Evolutionary conservation across 495 filamentous ascomycete species (phyloP), one percentile per base, ranked within the genome.

Genomic region (Cairneyella variabilis): DNA sequence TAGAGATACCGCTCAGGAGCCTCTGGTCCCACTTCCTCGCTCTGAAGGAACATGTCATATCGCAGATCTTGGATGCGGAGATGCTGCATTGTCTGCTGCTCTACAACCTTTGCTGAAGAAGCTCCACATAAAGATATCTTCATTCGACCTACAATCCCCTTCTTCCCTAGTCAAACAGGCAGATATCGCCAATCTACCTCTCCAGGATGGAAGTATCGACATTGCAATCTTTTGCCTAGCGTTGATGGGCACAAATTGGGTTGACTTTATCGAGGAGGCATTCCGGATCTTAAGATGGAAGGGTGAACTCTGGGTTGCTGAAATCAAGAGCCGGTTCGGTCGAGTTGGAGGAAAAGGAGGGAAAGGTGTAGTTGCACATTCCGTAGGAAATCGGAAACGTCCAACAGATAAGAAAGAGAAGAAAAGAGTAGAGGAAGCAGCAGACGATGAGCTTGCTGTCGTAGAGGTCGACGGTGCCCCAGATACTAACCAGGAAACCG

Each of bases 181-280:
- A 2, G 93, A 98, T 68, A 90, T 96, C 47, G 84, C 90, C 16
- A 79, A 87, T 51, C 74, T 98, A 2, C 90, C 90, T 0, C 64
- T 96, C 1, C 68, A 71, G 21, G 82, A 90, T 43, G 80, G 79
- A 43, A 79, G 75, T 32, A 84, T 90, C 20, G 90, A 98, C 64
- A 76, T 98, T 14, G 86, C 88, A 7, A 80, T 97, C 48, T 96
- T 97, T 73, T 98, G 93, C 69, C 76, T 98, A 20, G 92, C 92
- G 51, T 78, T 98, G 36, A 98, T 98, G 93, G 93, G 95, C 59
- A 97, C 93, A 14, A 98, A 98, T 70, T 98, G 93, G 90, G 76
- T 95, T 18, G 83, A 88, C 54, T 97, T 97, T 63, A 78, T 97
- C 53, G 91, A 96, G 62, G 93, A 98, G 70, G 90, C 91, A n/a